phyloP scores from a whole-genome alignment of 1,284 basidiomycete genomes.

The Hymenochaete sp. region DNA sequence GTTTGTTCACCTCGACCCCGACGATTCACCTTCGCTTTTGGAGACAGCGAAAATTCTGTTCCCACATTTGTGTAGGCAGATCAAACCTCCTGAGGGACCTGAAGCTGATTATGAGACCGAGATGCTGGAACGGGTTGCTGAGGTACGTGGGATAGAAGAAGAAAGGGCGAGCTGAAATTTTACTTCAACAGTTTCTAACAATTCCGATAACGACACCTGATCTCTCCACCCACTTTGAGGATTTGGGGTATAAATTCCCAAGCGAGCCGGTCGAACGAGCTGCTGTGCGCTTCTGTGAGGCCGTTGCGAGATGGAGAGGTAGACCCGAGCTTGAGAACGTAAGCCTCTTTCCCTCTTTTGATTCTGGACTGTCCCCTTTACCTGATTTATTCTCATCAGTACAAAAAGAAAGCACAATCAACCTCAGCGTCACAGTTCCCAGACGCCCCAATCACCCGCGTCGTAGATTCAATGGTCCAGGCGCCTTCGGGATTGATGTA shows the following conservation, averaged over 20 bases:
- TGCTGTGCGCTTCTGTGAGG: conserved; percentile 69
- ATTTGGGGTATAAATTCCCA: conserved; percentile 69
- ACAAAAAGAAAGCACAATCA: conserved; percentile 40
- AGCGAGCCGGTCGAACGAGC: conserved; percentile 73
- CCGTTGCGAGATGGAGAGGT: conserved; percentile 68
- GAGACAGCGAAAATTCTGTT: conserved; percentile 65
- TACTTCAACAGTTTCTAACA: conserved; percentile 53
- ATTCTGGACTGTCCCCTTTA: conserved; percentile 2
- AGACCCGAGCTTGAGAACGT: conserved; percentile 76
- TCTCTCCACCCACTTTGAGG: conserved; percentile 70
- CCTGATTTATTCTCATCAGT: conserved; percentile 30
- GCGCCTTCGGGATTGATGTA: conserved; percentile 47
- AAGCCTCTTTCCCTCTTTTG: conserved; percentile 20
- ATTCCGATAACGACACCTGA: conserved; percentile 61
- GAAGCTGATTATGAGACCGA: conserved; percentile 58
- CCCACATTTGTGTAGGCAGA: conserved; percentile 37
- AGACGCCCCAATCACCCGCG: conserved; percentile 27
- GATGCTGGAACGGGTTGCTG: conserved; percentile 58
- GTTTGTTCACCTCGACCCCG: conserved; percentile 61
- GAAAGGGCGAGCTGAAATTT: conserved; percentile 8
- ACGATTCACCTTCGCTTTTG: conserved; percentile 58
- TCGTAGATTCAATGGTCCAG: conserved; percentile 52
- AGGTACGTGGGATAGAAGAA: conserved; percentile 38
- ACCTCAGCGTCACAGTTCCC: conserved; percentile 19
- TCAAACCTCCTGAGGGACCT: conserved; percentile 28